A percentile compares a stretch with the other conserved stretches of the same genome.
Evolutionary conservation across 2,329 filamentous ascomycete species (phyloP).

Genomic region (Chaetomiaceae sp.): DNA sequence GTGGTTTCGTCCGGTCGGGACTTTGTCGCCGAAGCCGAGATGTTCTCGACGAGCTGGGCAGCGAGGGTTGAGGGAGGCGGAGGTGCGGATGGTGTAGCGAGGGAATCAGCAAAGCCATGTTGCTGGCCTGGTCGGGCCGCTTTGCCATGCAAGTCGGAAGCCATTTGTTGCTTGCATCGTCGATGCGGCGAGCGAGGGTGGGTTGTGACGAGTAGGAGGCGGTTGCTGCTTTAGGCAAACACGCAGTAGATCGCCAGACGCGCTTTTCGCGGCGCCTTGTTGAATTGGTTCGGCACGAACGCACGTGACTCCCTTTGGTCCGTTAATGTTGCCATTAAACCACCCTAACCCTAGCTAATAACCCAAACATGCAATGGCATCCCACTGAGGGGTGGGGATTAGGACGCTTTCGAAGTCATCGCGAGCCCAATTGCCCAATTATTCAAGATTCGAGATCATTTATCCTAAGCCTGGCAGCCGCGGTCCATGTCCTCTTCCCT

Average conservation of each 20-base stretch:
- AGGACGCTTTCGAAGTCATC: no score
- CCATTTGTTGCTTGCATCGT: conserved; percentile 23
- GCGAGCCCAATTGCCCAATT: no score
- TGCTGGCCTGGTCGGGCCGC: conserved; percentile 10
- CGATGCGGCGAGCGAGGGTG: neutral
- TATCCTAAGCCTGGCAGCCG: neutral
- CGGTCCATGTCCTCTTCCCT: neutral
- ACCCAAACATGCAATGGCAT: no score
- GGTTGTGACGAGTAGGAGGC: neutral
- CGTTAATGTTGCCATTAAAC: neutral
- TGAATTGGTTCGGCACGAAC: conserved; percentile 4
- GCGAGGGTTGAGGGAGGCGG: conserved; percentile 82
- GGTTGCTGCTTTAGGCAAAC: neutral
- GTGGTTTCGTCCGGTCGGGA: conserved; percentile 61
- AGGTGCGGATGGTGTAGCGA: conserved; percentile 27
- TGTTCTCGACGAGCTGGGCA: conserved; percentile 79
- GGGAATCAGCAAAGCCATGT: conserved; percentile 13
- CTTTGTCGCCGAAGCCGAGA: conserved; percentile 57
- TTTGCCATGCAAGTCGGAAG: conserved; percentile 23
- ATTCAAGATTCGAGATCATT: no score
- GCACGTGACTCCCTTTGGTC: no score
- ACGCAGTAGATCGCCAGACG: neutral
- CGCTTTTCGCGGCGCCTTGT: neutral
- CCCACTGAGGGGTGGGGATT: no score
- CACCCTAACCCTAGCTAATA: conserved; percentile 5